Base-by-base conservation (phyloP, 2,329 filamentous ascomycete species). In the Fusarium globosum region DNA sequence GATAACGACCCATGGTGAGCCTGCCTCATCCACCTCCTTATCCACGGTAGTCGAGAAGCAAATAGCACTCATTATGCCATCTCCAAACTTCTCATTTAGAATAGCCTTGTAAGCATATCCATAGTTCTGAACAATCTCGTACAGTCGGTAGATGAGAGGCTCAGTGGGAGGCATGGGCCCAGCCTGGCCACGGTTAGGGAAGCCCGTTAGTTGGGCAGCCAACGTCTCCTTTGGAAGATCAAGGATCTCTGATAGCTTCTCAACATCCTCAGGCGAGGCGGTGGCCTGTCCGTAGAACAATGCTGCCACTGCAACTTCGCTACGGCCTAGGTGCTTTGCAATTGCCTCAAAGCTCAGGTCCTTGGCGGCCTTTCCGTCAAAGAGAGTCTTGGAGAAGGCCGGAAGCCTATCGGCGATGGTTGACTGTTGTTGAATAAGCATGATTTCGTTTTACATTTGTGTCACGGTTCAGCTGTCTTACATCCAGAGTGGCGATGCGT, bases 41-140 rank as follows among this genome's bases (percentile, higher is more conserved):
- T 98, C 94, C 6, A 98, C 93, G 80, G 94, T 94, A 0, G 94
- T 97, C 59, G 91, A 93, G 82, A 97, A 98, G 21, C 91, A 91
- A 79, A 98, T 97, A 2, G 95, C 96, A 80, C 94, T 97, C 96
- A 98, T 98, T 80, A 98, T 98, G 2, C 96, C 96, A 80, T 95
- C 93, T 1, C 93, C 93, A 80, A 94, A 95, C 87, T 98, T 98
- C 88, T 98, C 96, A 77, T 98, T 98, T 82, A 98, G 81, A 9
- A 98, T 89, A 2, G 95, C 95, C 88, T 98, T 98, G 85, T 97
- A 98, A 2, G 95, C 94, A 82, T 97, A 97, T 2, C 96, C 96
- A 79, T 98, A 98, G 82, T 97, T 98, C 85, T 98, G 95, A 71
- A 98, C 92, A 80, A 98, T 93, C 87, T 98, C 96, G 82, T 94